A percentile compares a stretch with the other conserved stretches of the same genome.
Conservation (phyloP, 768 basidiomycete genomes). For the Phlebiopsis flavidoalba region DNA sequence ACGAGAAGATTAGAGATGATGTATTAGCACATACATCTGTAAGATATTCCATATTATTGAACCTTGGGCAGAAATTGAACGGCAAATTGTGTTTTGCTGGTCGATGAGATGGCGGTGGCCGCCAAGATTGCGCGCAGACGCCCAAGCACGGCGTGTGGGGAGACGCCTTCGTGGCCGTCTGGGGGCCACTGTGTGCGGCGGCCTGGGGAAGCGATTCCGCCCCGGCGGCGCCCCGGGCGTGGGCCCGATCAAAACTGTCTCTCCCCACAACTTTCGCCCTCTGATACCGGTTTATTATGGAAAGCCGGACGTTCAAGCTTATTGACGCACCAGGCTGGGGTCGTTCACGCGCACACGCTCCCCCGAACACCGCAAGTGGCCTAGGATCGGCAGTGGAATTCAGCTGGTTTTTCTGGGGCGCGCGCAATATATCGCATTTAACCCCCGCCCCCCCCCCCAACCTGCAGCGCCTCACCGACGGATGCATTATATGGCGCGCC, state of each 20-base stretch:
- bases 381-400: no score
- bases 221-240: neutral
- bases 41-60: neutral
- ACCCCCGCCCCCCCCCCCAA: no score
- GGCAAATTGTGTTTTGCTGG: neutral
- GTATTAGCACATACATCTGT: slow-evolving; percentile 3
- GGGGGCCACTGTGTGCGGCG: neutral
- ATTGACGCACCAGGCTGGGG: no score
- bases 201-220: neutral
- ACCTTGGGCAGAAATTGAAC: neutral
- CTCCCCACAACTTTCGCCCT: neutral
- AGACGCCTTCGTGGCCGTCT: neutral
- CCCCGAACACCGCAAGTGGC: no score
- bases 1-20: neutral
- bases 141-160: neutral
- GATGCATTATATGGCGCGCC: no score
- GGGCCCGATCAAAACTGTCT: neutral
- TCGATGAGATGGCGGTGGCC: neutral
- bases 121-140: neutral
- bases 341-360: no score
- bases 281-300: neutral
- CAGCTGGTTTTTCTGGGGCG: no score
- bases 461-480: no score
- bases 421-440: no score
- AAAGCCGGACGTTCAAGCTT: no score